Evolutionary conservation across 768 basidiomycete genomes (phyloP).

Genomic region (Floccularia luteovirens): DNA sequence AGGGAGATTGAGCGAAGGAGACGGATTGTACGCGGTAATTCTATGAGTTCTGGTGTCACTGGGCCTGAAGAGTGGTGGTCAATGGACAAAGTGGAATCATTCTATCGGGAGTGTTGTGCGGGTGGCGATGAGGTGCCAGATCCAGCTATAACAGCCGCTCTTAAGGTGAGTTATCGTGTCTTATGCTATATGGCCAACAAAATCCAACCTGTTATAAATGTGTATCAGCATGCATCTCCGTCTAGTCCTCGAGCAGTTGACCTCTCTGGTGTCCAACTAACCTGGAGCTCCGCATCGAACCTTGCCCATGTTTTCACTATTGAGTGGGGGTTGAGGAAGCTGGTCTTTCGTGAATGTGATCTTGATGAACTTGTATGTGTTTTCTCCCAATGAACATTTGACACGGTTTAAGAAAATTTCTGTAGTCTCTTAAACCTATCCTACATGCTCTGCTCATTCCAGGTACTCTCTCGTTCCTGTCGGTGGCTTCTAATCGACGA

Average conservation of each 20-base stretch:
- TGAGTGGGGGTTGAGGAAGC: constrained; percentile 87
- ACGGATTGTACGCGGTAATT: constrained; percentile 55
- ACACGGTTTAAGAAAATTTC: neutral
- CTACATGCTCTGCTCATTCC: constrained; percentile 87
- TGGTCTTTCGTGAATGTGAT: constrained; percentile 82
- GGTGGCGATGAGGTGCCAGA: constrained; percentile 70
- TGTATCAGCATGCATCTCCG: constrained; percentile 44
- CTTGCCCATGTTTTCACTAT: constrained; percentile 88
- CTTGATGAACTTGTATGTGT: constrained; percentile 69
- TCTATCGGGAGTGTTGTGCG: constrained; percentile 81
- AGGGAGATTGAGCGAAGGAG: constrained; percentile 62
- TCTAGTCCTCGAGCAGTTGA: constrained; percentile 66
- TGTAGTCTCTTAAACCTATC: constrained; percentile 77
- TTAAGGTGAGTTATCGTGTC: constrained; percentile 45
- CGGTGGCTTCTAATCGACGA: constrained; percentile 79
- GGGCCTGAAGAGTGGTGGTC: constrained; percentile 73
- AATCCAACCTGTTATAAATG: no score
- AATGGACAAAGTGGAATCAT: constrained; percentile 73
- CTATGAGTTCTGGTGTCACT: constrained; percentile 20
- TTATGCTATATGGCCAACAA: neutral
- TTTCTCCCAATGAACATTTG: neutral
- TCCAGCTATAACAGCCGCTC: constrained; percentile 53
- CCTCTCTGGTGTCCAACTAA: constrained; percentile 74
- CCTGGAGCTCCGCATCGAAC: constrained; percentile 60
- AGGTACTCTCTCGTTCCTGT: constrained; percentile 71